Percentiles rank a stretch among this genome's conserved stretches.
Conservation (phyloP, 2,329 filamentous ascomycete genomes). For the Blumeriella jaapii region DNA sequence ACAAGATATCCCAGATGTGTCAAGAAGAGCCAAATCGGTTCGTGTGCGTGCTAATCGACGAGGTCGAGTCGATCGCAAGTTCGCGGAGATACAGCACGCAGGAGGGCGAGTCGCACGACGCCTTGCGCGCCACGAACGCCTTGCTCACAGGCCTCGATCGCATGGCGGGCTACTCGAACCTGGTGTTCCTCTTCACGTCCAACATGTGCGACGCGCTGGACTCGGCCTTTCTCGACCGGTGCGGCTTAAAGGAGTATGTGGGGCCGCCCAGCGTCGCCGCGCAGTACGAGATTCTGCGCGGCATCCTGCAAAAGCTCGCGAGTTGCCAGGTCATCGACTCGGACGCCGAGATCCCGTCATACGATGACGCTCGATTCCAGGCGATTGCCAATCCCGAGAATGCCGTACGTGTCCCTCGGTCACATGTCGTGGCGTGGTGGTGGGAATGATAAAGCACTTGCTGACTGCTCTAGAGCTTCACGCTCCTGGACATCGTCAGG, state of each 20-base stretch:
- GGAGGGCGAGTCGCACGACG: slow-evolving; percentile 23
- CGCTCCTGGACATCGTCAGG: slow-evolving; percentile 14
- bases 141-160: slow-evolving; percentile 20
- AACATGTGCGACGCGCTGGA: slow-evolving; percentile 24
- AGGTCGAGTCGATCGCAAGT: slow-evolving; percentile 26
- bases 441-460: no score
- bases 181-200: slow-evolving; percentile 16
- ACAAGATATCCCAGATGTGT: slow-evolving; percentile 26
- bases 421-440: no score
- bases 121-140: slow-evolving; percentile 26
- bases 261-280: slow-evolving; percentile 14
- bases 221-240: slow-evolving; percentile 25
- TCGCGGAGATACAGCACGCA: slow-evolving; percentile 17
- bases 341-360: slow-evolving; percentile 13
- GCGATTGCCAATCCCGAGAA: neutral
- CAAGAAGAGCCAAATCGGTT: slow-evolving; percentile 17
- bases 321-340: slow-evolving; percentile 11
- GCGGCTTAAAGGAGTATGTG: slow-evolving; percentile 16
- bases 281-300: slow-evolving; percentile 24
- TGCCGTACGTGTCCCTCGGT: no score
- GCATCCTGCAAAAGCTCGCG: slow-evolving; percentile 18
- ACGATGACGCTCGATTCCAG: slow-evolving; percentile 14
- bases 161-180: neutral
- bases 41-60: slow-evolving; percentile 26
- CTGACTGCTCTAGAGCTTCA: no score